Base-by-base conservation (phyloP, 2,329 filamentous ascomycete genomes). In the Penicillium sumatraense region DNA sequence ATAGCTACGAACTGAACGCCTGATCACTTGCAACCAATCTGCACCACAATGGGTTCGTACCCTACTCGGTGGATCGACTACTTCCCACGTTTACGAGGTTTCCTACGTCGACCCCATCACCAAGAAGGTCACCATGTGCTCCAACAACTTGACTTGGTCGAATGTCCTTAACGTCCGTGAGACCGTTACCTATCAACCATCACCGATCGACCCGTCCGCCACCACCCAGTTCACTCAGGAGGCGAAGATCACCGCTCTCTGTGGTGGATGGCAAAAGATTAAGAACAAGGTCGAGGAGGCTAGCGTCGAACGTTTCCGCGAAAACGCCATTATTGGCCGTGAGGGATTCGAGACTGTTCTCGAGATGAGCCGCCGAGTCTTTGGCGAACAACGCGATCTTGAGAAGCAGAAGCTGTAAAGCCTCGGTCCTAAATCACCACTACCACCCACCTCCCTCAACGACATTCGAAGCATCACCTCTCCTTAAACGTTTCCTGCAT, bases 341-440 rank as follows among this genome's bases (percentile, higher is more conserved):
- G 93, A 98, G 76, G 95, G 95, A 1, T 99, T 99, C 72, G 95
- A 99, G 80, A 86, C 89, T 59, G 95, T 99, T 8, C 83, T 99
- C 27, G 90, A 91, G 72, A 96, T 96, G 88, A 96, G 91, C 75
- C 82, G 93, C 63, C 86, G 90, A 70, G 93, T 93, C 1, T 98
- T 97, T 70, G 89, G 90, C 53, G 91, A 97, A 81, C 91, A 98
- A 78, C 86, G 87, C 74, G 89, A 90, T 72, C 81, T 85, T 53
- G 73, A 81, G 54, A 70, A 75, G 58, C 81, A 84, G 67, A 70
- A 70, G 59, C 56, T 75, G 31, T 67, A 69, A 10, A 53, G 62
- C 26, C 26, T 70, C 51, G 65, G 35, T 7, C 7, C 35, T 35
- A 33, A 13, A 20, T 29, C 47, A 38, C n/a, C 14, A 33, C 20